Conservation (phyloP, 345 rosid species). For the Pugionium cornutum region DNA sequence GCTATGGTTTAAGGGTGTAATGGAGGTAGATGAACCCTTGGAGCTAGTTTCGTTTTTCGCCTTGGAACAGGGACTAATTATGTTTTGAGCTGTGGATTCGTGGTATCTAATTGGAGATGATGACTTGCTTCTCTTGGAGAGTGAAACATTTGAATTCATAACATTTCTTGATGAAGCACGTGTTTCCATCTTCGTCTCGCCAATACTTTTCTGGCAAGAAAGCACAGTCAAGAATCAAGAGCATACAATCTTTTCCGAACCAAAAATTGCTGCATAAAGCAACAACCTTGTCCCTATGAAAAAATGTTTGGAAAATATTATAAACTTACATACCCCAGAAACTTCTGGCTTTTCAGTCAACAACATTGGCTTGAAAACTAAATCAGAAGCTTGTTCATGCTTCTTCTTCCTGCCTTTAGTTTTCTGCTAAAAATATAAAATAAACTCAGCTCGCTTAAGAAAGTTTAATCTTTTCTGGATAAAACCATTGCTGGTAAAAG, state of each 20-base stretch:
- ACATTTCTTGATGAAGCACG: constrained; percentile 13
- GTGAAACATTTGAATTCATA: neutral
- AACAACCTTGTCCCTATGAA: neutral
- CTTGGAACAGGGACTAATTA: neutral
- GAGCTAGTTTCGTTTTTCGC: neutral
- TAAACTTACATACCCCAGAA: constrained; percentile 19
- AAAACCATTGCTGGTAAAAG: constrained; percentile 4
- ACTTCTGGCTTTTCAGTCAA: constrained; percentile 32
- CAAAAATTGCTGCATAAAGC: neutral
- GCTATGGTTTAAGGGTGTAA: neutral
- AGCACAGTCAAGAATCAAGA: neutral
- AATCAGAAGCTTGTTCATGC: constrained; percentile 20
- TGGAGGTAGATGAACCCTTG: constrained; percentile 2
- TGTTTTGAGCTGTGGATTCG: constrained; percentile 9
- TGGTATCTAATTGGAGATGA: neutral
- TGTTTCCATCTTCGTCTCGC: constrained; percentile 5
- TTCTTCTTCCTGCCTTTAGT: constrained; percentile 18
- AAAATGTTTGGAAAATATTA: neutral
- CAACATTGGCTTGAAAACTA: constrained; percentile 21
- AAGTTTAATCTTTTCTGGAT: neutral
- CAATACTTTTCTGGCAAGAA: constrained; percentile 17
- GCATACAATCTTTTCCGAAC: neutral
- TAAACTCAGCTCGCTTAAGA: neutral
- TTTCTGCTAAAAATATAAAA: neutral
- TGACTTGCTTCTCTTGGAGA: constrained; percentile 5